phyloP scores from a whole-genome alignment of 164 flowering plant genomes.

The Nelumbo lutea region DNA sequence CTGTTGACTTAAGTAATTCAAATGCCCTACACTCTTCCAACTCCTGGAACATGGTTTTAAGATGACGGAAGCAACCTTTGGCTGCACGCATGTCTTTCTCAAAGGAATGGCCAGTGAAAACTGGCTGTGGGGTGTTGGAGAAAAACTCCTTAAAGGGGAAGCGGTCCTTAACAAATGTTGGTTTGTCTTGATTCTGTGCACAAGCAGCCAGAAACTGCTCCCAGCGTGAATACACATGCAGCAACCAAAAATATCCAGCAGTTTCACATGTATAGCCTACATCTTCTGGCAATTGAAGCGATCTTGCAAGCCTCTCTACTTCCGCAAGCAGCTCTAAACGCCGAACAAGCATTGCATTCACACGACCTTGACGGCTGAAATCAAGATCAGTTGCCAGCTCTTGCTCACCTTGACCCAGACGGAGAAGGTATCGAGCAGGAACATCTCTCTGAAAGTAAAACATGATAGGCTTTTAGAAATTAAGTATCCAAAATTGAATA shows the following conservation, averaged over 20 bases:
- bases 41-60: conserved; percentile 88
- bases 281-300: conserved; percentile 92
- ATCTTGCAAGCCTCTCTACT: conserved; percentile 93
- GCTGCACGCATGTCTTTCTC: conserved; percentile 93
- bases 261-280: conserved; percentile 98
- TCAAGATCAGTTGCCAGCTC: conserved; percentile 97
- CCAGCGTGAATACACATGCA: conserved; percentile 97
- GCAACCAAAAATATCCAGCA: conserved; percentile 97
- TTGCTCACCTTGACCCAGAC: conserved; percentile 98
- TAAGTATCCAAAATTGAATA: too few relatives aligned
- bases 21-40: conserved; percentile 98
- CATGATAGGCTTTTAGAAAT: too few relatives aligned
- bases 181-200: conserved; percentile 57
- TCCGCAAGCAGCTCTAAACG: conserved; percentile 84
- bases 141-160: conserved; percentile 92
- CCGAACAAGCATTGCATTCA: conserved; percentile 96
- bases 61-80: conserved; percentile 89
- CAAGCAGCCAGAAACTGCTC: conserved; percentile 91
- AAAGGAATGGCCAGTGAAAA: conserved; percentile 82
- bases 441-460: conserved; percentile 74
- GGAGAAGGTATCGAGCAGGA: conserved; percentile 98
- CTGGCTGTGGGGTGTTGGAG: conserved; percentile 63
- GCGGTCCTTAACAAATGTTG: conserved; percentile 68
- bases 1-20: conserved; percentile 94
- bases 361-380: conserved; percentile 98